Percentiles rank a stretch among this genome's conserved stretches.
phyloP scores from a whole-genome alignment of 108 stramenopile species.

The Cylindrotheca closterium region DNA sequence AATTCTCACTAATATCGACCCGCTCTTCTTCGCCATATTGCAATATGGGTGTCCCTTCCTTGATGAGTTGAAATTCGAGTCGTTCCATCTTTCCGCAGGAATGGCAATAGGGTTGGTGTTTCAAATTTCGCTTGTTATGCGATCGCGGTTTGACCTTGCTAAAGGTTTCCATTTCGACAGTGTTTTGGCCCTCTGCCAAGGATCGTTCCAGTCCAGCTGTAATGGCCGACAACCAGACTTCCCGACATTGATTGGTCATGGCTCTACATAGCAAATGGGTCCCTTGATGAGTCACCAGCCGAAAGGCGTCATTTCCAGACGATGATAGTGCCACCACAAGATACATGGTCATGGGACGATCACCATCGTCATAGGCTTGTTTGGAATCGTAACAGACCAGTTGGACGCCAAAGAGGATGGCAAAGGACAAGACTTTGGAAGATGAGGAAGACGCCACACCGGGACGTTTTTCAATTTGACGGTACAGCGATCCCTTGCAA shows the following conservation, averaged over 20 bases:
- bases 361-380: slow-evolving; percentile 55
- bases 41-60: slow-evolving; percentile 50
- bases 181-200: background rate
- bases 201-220: slow-evolving; percentile 71
- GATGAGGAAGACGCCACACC: slow-evolving; percentile 13
- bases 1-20: slow-evolving; percentile 63
- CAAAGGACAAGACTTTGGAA: slow-evolving; percentile 44
- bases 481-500: slow-evolving; percentile 41
- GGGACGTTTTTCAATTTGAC: slow-evolving; percentile 3
- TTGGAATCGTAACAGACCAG: slow-evolving; percentile 70
- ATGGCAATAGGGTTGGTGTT: slow-evolving; percentile 14
- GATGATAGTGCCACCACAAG: slow-evolving; percentile 76
- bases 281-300: slow-evolving; percentile 72
- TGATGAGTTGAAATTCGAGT: slow-evolving; percentile 11
- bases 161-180: slow-evolving; percentile 1
- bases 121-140: background rate
- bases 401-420: slow-evolving; percentile 64
- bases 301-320: slow-evolving; percentile 32
- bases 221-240: slow-evolving; percentile 74
- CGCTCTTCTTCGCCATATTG: slow-evolving; percentile 78
- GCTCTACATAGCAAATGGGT: slow-evolving; percentile 72
- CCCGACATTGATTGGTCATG: slow-evolving; percentile 56
- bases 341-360: slow-evolving; percentile 52
- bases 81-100: slow-evolving; percentile 45
- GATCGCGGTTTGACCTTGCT: background rate